Base-by-base conservation (phyloP, 306 rosid genomes). In the apple (Malus domestica) region DNA sequence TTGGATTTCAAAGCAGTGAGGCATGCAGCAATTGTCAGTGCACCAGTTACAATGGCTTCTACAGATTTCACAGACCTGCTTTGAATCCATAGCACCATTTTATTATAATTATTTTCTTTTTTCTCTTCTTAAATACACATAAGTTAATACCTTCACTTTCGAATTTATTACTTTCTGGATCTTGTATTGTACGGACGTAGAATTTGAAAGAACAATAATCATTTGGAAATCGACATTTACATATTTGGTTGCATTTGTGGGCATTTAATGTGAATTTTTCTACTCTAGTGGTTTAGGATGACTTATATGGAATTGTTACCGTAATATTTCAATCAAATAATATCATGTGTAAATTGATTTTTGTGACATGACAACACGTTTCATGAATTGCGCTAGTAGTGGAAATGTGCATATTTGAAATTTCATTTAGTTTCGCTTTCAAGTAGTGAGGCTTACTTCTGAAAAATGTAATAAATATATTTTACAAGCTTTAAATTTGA, bases 21-120 rank as follows among this genome's bases (percentile, higher is more conserved):
- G 66, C 71, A 40, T 72, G 89, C 70, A 46, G 77, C 14, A 77
- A 83, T 73, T 88, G 95, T 77, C 76, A 67, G 67, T 74, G 69
- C 29, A 10, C 86, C 1, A 51, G 3, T 51, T 2, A 23, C 18
- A 77, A 79, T 29, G 76, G 77, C 33, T 58, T 84, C 70, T 73
- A 22, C 35, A 78, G 81, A 85, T 85, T 71, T 71, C 74, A 76
- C 52, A 71, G 61, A 66, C 80, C 81, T 51, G 55, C 55, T 42
- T 74, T 61, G 59, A 68, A 72, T 72, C 73, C 80, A 9, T 80
- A 80, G 33, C 25, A 5, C 14, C 20, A 14, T 4, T 6, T n/a
- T 45, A 52, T 40, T 38, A 27, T 5, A 5, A 9, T n/a, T 30
- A 19, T 6, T 49, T 42, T 29, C 15, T 13, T 4, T 61, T 57